Evolutionary conservation across 2,329 filamentous ascomycete species (phyloP).

Genomic region (Clarireedia homoeocarpa): DNA sequence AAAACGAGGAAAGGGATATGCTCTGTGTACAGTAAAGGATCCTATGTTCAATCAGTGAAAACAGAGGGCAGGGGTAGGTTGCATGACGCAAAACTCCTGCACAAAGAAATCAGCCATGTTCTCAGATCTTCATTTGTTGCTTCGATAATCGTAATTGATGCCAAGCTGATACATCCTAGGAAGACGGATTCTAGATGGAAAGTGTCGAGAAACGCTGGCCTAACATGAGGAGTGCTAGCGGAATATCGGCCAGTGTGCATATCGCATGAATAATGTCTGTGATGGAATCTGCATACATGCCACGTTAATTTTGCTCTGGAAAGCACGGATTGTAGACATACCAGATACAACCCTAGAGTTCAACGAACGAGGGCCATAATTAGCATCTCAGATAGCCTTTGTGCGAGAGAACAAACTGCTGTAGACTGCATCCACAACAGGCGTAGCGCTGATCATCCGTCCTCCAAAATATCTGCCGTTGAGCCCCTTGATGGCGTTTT

Average conservation of each 20-base stretch:
- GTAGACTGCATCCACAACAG: conserved; percentile 97
- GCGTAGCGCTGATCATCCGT: conserved; percentile 85
- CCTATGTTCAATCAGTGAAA: conserved; percentile 27
- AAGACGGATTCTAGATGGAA: neutral
- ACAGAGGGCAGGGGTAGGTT: conserved; percentile 6
- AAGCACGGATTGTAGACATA: conserved; percentile 9
- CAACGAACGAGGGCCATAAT: conserved; percentile 20
- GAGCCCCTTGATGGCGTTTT: conserved; percentile 95
- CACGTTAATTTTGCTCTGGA: neutral
- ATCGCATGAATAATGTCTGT: conserved; percentile 7
- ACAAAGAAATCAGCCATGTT: conserved; percentile 25
- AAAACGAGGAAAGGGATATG: neutral
- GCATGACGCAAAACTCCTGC: conserved; percentile 18
- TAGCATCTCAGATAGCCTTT: conserved; percentile 61
- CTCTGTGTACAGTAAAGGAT: conserved; percentile 16
- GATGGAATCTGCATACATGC: conserved; percentile 7
- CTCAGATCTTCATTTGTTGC: conserved; percentile 12
- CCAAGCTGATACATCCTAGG: neutral
- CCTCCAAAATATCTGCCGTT: conserved; percentile 96
- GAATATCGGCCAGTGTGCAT: conserved; percentile 1
- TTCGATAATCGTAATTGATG: neutral
- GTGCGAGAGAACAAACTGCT: conserved; percentile 89
- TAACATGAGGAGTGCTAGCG: neutral
- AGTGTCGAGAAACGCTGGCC: neutral
- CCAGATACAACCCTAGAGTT: conserved; percentile 25